Percentiles rank a stretch among this genome's conserved stretches.
These are phyloP conservation scores for Fusarium gaditjirri DNA, from an alignment of 2,329 filamentous ascomycete genomes.

Conservation along the genomic window DNA sequence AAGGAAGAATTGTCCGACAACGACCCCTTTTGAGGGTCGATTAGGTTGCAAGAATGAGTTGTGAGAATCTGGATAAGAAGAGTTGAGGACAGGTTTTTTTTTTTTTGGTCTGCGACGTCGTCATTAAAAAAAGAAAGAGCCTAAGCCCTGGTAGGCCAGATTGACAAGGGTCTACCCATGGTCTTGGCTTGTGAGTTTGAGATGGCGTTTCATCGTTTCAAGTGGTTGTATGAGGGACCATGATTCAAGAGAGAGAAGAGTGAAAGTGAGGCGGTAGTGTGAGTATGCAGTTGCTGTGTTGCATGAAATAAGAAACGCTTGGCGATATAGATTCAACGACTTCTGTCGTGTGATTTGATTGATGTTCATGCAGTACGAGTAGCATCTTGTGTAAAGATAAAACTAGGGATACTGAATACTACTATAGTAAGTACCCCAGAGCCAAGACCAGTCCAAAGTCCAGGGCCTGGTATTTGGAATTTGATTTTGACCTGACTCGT, in stretches of 20 bases:
- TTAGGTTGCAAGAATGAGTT: conserved; percentile 17
- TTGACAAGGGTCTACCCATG: conserved; percentile 28
- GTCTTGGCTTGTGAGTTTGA: conserved; percentile 30
- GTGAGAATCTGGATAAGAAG: conserved; percentile 6
- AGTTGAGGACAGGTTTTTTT: neutral
- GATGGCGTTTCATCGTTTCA: conserved; percentile 35
- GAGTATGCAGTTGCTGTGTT: neutral
- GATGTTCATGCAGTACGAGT: conserved; percentile 13
- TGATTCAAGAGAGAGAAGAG: neutral
- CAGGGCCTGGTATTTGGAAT: conserved; percentile 20
- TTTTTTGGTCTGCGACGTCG: conserved; percentile 11
- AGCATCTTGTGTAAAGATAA: conserved; percentile 4
- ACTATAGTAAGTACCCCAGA: neutral
- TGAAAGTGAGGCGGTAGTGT: neutral
- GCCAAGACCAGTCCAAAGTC: neutral
- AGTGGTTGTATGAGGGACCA: neutral
- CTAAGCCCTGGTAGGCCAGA: conserved; percentile 7
- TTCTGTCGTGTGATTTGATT: neutral
- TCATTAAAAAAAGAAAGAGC: neutral
- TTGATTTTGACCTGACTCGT: conserved; percentile 31
- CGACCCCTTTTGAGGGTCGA: conserved; percentile 14
- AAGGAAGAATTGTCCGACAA: conserved; percentile 5
- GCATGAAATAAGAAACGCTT: neutral
- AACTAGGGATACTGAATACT: neutral
- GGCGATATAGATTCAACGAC: neutral